These are phyloP conservation scores for Aegilops bicornis DNA, from an alignment of 176 grass and related monocot genomes.

Conservation along the genomic window DNA sequence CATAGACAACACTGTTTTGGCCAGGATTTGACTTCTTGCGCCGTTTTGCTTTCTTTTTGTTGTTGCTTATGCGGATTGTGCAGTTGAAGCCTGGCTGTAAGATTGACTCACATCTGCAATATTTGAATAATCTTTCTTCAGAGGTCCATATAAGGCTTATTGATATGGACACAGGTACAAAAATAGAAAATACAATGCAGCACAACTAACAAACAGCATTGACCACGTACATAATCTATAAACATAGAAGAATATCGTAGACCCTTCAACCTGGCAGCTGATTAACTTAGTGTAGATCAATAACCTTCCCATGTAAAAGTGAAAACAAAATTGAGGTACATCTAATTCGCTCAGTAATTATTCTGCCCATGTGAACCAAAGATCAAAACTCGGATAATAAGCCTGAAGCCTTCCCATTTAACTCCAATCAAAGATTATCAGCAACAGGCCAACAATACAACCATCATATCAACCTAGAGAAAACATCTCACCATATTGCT, in stretches of 20 bases:
- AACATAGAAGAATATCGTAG: slow-evolving; percentile 4
- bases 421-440: neutral
- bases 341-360: neutral
- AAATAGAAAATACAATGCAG: neutral
- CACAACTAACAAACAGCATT: neutral
- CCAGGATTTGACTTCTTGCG: slow-evolving; percentile 36
- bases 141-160: neutral
- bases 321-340: too few species aligned
- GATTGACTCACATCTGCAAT: slow-evolving; percentile 77
- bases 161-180: neutral
- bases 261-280: neutral
- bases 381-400: neutral
- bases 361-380: neutral
- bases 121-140: neutral
- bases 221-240: neutral
- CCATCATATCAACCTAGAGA: neutral
- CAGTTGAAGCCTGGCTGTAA: slow-evolving; percentile 72
- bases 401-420: neutral
- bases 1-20: slow-evolving; percentile 61
- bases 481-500: neutral
- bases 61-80: slow-evolving; percentile 37
- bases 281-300: neutral
- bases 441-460: neutral
- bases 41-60: slow-evolving; percentile 41
- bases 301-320: neutral